phyloP scores from a whole-genome alignment of 2,329 filamentous ascomycete species.

The Exophiala bonariae region DNA sequence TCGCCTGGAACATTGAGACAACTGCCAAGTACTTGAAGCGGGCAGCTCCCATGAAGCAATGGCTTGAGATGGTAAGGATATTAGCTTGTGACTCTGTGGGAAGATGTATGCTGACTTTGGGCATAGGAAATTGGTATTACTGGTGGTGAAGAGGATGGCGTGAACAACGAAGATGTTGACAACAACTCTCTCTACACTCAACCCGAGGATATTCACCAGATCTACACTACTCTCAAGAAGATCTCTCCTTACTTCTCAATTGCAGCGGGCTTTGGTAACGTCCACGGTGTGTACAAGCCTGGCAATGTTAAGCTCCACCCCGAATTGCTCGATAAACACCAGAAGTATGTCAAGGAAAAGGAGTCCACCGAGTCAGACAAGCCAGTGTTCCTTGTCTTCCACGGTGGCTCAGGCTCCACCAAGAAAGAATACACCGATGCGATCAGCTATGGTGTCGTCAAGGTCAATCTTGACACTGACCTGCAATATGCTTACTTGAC shows the following conservation, averaged over 20 bases:
- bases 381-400: slow-evolving; percentile 99
- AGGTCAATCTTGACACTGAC: slow-evolving; percentile 99
- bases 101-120: slow-evolving; percentile 10
- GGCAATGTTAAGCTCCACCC: slow-evolving; percentile 97
- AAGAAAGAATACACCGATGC: slow-evolving; percentile 89
- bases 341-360: slow-evolving; percentile 84
- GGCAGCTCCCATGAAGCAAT: slow-evolving; percentile 95
- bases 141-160: slow-evolving; percentile 95
- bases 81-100: background rate
- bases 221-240: slow-evolving; percentile 79
- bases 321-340: slow-evolving; percentile 95
- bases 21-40: slow-evolving; percentile 93
- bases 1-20: slow-evolving; percentile 87
- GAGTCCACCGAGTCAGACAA: slow-evolving; percentile 71
- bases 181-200: slow-evolving; percentile 98
- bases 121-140: slow-evolving; percentile 81
- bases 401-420: slow-evolving; percentile 89
- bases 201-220: slow-evolving; percentile 90
- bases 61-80: slow-evolving; percentile 88
- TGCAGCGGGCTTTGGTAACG: slow-evolving; percentile 96
- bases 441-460: slow-evolving; percentile 92
- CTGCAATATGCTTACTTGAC: slow-evolving; percentile 91
- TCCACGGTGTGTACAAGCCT: slow-evolving; percentile 98
- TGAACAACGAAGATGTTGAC: slow-evolving; percentile 97
- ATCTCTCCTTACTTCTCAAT: slow-evolving; percentile 98